Evolutionary conservation across 495 filamentous ascomycete genomes (phyloP).

Genomic region (Daldinia loculata): DNA sequence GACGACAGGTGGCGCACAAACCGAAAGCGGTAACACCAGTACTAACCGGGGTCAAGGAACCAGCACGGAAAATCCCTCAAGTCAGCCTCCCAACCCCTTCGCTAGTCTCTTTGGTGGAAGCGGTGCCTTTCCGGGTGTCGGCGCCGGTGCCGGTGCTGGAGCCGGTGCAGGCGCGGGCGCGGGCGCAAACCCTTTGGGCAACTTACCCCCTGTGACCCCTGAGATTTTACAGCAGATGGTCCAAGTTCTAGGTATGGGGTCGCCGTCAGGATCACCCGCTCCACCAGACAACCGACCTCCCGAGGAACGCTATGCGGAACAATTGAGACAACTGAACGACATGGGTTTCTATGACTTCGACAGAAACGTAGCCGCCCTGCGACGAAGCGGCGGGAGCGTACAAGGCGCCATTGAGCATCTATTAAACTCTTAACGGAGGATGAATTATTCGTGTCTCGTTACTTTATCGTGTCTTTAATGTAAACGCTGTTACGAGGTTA

Average conservation of each 20-base stretch:
- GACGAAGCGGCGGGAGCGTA: slow-evolving; percentile 90
- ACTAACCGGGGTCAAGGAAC: slow-evolving; percentile 40
- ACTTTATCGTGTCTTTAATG: neutral
- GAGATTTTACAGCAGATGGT: slow-evolving; percentile 60
- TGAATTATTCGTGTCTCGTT: neutral
- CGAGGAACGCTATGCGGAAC: slow-evolving; percentile 90
- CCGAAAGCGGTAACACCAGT: slow-evolving; percentile 14
- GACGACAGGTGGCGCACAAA: slow-evolving; percentile 21
- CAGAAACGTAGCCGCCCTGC: slow-evolving; percentile 85
- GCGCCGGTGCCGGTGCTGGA: slow-evolving; percentile 33
- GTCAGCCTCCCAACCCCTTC: slow-evolving; percentile 52
- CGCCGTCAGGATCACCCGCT: slow-evolving; percentile 53
- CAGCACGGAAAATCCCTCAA: slow-evolving; percentile 25
- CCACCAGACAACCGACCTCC: slow-evolving; percentile 85
- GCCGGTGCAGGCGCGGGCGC: slow-evolving; percentile 8
- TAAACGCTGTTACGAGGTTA: slow-evolving; percentile 1
- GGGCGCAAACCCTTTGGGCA: slow-evolving; percentile 37
- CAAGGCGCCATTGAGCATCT: slow-evolving; percentile 92
- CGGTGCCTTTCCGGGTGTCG: slow-evolving; percentile 9
- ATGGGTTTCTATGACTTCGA: slow-evolving; percentile 99
- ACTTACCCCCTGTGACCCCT: slow-evolving; percentile 32
- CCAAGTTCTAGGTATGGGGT: slow-evolving; percentile 47
- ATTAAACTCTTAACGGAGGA: slow-evolving; percentile 48
- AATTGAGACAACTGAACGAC: slow-evolving; percentile 93
- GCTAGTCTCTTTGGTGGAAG: slow-evolving; percentile 52